Base-by-base conservation (phyloP, 2,329 filamentous ascomycete genomes). In the Aspergillus pseudoterreus region DNA sequence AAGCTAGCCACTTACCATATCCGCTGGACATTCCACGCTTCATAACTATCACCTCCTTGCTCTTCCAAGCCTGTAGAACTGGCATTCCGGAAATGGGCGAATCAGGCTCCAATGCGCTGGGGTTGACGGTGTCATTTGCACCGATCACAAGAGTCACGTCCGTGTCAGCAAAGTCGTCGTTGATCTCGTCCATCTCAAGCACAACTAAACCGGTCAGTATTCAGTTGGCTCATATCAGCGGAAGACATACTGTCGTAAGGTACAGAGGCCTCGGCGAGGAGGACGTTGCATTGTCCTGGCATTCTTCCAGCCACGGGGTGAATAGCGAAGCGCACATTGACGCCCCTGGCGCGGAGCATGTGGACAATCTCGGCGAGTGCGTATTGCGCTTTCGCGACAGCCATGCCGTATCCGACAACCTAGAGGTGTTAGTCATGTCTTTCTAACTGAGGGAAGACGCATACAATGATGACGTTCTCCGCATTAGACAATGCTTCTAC, bases 151-250 rank as follows among this genome's bases (percentile, higher is more conserved):
- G 81, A 0, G 89, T 91, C 9, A 95, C 78, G 63, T 95, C 91
- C 0, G 91, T 95, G 24, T 94, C 87, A 6, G 79, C 71, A 68
- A 95, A 96, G 63, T 95, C 90, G 56, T 95, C 90, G 69, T 95
- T 96, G 74, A 95, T 95, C 75, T 96, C 91, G 61, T 95, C 91
- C 90, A 95, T 95, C 73, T 96, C 90, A 43, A 95, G 79, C 24
- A 95, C 90, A 50, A 95, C 74, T 75, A 4, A 6, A 22, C 39
- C 45, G 27, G 53, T 62, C 53, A 63, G 60, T 43, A 19, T 45
- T 17, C 56, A 36, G 36, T 36, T 27, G 4, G 32, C 21, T 14
- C 8, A 14, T 22, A 8, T 4, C 8, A 9, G 12, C 4, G 32
- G 30, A 36, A 10, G 2, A 64, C 72, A 59, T 66, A 76, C 74